Evolutionary conservation across 768 basidiomycete species (phyloP), one percentile per base, ranked within the genome.

Genomic region (Kwoniella heveanensis): DNA sequence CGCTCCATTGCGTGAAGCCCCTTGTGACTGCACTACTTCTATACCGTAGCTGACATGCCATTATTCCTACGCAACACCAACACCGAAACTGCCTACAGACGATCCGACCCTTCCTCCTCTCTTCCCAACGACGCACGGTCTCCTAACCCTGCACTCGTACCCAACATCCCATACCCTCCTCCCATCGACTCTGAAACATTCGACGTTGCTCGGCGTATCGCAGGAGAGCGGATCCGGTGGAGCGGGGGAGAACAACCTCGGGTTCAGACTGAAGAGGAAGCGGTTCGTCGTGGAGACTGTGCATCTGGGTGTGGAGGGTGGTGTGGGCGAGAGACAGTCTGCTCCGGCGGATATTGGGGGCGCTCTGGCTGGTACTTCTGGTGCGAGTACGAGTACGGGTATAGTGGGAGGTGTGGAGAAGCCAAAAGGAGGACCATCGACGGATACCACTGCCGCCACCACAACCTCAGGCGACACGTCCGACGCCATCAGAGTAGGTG

Each of bases 241-340:
- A 19, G 86, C 87, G n/a, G 90, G 93, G 8, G 94, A 97, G 78
- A 98, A 98, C 80, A 97, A 98, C 72, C 84, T 99, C 8, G 92
- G 90, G 13, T 99, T 98, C 84, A 90, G 88, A 77, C 90, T 91
- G 73, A 96, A 88, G 72, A 83, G 94, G 70, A 92, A 90, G 76
- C 83, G 92, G 54, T 83, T 97, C 60, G 82, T 94, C 22, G 86
- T 98, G 70, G 95, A 97, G 82, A 97, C 92, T 25, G 82, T 97
- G 62, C 92, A 95, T 61, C 70, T 82, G 2, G 82, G 82, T 36
- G 79, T 80, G 12, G 81, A 80, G 49, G 80, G 80, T 15, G 80
- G 80, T 9, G 74, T 74, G 1, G 78, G 80, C 0, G 79, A 80
- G 63, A 66, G 80, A 37, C 29, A 74, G 54, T 79, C 79, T 8